Conservation (phyloP, 306 rosid genomes). For the Malus sylvestris region DNA sequence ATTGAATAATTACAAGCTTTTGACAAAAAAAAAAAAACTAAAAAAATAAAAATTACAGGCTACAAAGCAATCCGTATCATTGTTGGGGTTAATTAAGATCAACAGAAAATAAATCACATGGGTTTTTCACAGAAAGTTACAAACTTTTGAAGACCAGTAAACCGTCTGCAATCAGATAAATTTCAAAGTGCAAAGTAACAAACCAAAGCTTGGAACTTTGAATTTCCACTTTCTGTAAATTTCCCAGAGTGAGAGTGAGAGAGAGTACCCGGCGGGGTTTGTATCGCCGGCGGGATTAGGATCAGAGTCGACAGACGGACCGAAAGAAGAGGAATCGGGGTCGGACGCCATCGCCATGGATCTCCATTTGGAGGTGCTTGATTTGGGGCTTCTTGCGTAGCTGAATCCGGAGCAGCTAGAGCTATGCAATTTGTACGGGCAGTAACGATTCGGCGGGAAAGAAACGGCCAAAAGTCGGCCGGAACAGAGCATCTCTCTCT, state of each 20-base stretch:
- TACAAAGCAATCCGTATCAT: neutral
- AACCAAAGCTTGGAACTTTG: no score
- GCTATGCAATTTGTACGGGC: conserved; percentile 7
- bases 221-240: neutral
- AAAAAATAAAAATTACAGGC: neutral
- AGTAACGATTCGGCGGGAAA: conserved; percentile 18
- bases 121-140: neutral
- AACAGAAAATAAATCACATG: neutral
- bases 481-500: conserved; percentile 33
- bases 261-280: conserved; percentile 47
- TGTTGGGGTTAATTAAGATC: neutral
- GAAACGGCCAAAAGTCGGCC: conserved; percentile 35
- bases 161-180: neutral
- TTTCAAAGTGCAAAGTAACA: no score
- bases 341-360: conserved; percentile 31
- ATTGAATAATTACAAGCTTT: no score
- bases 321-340: conserved; percentile 41
- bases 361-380: conserved; percentile 23
- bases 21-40: no score
- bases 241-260: neutral
- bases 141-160: no score
- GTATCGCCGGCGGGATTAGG: conserved; percentile 27
- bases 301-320: conserved; percentile 58
- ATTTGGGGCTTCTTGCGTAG: conserved; percentile 6
- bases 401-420: conserved; percentile 3